Evolutionary conservation across 106 monocot genomes (phyloP), one percentile per base, ranked within the genome.

Genomic region (Dendrobium officinale): DNA sequence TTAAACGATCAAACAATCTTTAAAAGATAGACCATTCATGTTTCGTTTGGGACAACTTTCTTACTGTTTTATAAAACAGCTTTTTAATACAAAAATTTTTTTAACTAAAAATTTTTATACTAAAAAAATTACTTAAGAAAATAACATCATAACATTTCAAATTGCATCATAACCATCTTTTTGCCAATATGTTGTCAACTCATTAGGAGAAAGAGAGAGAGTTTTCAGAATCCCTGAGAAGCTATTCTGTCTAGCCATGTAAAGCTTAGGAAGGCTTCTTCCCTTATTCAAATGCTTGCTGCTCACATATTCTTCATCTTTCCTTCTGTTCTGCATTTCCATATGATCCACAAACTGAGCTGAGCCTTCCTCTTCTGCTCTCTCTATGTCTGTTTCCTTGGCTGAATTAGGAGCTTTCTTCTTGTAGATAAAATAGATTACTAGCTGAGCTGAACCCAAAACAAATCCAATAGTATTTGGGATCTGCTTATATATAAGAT

Each of bases 381-480:
- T 76, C 10, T 80, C 66, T 2, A 37, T 22, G 33, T 85, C 85
- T 44, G 5, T 31, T 67, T 31, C 47, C 74, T 84, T 79, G 11
- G 82, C 2, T 27, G 26, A 27, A 51, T 51, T 51, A 20, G 79
- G 49, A 1, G 43, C 45, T 75, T 82, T 89, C 26, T 74, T 81
- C 22, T 73, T 78, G 75, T 90, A 93, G 1, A 84, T 59, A 6
- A 55, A 42, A 40, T 90, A 90, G 42, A 93, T 16, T 73, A 85
- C 72, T 45, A 93, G 73, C 20, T 93, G 92, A 4, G 83, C 82
- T 9, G 86, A 72, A 27, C 92, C 92, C 19, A 93, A 68, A 8
- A 83, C 48, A 17, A 93, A 88, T 48, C 92, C 92, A 59, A 90
- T 70, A 3, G 56, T 81, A 72, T 90, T 93, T 68, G 92, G 90